Percentiles rank a stretch among this genome's conserved stretches.
Evolutionary conservation across 257 asterid species (phyloP).

Genomic region (Solanum bukasovii): DNA sequence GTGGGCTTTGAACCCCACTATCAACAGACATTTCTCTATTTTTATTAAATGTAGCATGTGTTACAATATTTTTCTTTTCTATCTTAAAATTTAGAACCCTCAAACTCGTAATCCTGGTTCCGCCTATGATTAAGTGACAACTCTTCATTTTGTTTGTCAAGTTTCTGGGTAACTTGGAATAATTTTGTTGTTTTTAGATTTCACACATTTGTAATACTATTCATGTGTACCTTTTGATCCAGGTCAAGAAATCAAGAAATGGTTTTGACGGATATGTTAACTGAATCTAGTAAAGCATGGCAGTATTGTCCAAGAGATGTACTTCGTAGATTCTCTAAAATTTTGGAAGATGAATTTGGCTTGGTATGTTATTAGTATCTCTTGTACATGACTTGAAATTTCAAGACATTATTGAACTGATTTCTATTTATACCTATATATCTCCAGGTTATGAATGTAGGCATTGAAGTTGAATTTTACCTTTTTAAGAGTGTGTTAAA

Average conservation of each 20-base stretch:
- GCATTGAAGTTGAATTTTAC: slow-evolving; percentile 80
- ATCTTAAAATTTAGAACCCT: too few species aligned
- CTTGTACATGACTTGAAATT: too few species aligned
- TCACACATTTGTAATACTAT: background rate
- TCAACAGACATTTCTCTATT: too few species aligned
- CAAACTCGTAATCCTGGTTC: too few species aligned
- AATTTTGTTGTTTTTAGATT: background rate
- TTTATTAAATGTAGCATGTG: too few species aligned
- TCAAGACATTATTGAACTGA: background rate
- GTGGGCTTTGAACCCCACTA: too few species aligned
- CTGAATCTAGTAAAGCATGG: slow-evolving; percentile 73
- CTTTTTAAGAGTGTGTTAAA: slow-evolving; percentile 41
- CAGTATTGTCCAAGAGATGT: slow-evolving; percentile 84
- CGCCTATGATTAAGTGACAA: background rate
- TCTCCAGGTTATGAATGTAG: slow-evolving; percentile 43
- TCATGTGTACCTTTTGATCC: slow-evolving; percentile 7
- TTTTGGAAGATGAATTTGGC: slow-evolving; percentile 62
- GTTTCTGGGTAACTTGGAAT: background rate
- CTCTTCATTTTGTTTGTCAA: background rate
- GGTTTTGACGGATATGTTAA: slow-evolving; percentile 77
- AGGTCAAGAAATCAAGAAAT: slow-evolving; percentile 85
- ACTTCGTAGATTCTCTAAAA: slow-evolving; percentile 54
- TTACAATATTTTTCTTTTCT: too few species aligned
- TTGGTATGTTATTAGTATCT: slow-evolving; percentile 41
- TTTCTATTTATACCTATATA: background rate